A percentile compares a stretch with the other conserved stretches of the same genome.
phyloP scores from a whole-genome alignment of 1,284 basidiomycete genomes.

The Heimioporus punctisporus region DNA sequence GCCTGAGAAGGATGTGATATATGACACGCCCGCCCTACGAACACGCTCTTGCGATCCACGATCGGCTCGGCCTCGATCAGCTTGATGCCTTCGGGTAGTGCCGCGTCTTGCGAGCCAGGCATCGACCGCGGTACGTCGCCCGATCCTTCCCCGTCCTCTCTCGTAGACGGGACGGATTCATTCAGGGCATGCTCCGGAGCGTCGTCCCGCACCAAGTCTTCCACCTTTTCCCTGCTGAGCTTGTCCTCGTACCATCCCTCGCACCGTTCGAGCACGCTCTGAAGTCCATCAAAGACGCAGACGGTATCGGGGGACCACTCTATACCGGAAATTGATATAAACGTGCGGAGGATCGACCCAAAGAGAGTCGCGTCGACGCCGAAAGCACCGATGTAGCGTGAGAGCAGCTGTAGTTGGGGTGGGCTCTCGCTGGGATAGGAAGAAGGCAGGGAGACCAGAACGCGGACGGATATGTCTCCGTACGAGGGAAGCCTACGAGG shows the following conservation, averaged over 20 bases:
- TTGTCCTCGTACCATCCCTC: slow-evolving; percentile 73
- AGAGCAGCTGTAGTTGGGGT: slow-evolving; percentile 86
- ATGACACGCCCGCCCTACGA: slow-evolving; percentile 81
- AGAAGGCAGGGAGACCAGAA: slow-evolving; percentile 76
- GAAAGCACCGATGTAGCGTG: slow-evolving; percentile 83
- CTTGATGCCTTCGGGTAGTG: slow-evolving; percentile 61
- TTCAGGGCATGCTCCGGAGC: slow-evolving; percentile 33
- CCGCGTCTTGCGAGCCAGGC: slow-evolving; percentile 14
- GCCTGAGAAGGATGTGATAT: slow-evolving; percentile 83
- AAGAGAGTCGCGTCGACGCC: slow-evolving; percentile 74
- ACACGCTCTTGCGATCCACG: slow-evolving; percentile 80
- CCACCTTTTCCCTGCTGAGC: slow-evolving; percentile 55
- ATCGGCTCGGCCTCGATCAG: slow-evolving; percentile 79
- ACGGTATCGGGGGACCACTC: slow-evolving; percentile 76
- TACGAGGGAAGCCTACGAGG: slow-evolving; percentile 43
- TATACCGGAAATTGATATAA: slow-evolving; percentile 75
- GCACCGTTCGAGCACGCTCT: slow-evolving; percentile 73
- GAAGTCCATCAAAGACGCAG: slow-evolving; percentile 89
- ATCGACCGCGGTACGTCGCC: neutral
- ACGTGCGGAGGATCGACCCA: slow-evolving; percentile 80
- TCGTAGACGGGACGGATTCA: neutral
- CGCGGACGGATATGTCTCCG: slow-evolving; percentile 56
- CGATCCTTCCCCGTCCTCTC: slow-evolving; percentile 1
- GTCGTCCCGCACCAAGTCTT: slow-evolving; percentile 62
- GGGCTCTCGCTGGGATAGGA: slow-evolving; percentile 73